phyloP scores from a whole-genome alignment of 2,329 filamentous ascomycete species.

The Aspergillus oerlinghausenensis region DNA sequence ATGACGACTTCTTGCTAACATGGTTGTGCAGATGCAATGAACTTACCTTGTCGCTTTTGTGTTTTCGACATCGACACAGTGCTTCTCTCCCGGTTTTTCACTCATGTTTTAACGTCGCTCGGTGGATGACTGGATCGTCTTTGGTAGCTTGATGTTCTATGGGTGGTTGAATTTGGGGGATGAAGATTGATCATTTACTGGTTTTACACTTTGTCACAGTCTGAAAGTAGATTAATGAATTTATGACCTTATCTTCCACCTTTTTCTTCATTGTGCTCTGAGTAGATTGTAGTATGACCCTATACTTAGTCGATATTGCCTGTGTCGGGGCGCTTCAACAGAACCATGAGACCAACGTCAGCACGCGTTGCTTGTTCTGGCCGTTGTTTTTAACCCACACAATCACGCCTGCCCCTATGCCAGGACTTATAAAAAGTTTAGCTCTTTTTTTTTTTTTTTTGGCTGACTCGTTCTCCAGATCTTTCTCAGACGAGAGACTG shows the following conservation, averaged over 20 bases:
- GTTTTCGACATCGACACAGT: neutral
- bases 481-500: too few species aligned
- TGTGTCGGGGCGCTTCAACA: neutral
- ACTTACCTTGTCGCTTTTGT: neutral
- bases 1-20: neutral
- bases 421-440: neutral
- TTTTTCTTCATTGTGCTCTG: slow-evolving; percentile 10
- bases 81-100: neutral
- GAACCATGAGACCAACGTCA: neutral
- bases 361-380: neutral
- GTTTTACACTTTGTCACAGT: neutral
- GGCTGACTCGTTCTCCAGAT: too few species aligned
- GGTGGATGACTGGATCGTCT: neutral
- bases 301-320: neutral
- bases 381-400: neutral
- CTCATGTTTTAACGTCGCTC: neutral
- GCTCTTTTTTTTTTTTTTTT: too few species aligned
- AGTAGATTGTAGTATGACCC: neutral
- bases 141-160: neutral
- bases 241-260: neutral
- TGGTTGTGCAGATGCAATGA: neutral
- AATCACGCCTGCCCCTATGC: neutral
- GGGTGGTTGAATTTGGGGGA: neutral
- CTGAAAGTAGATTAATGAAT: neutral
- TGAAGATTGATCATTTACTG: neutral